These are phyloP conservation scores for Paragyromitra xinjiangensis DNA, from an alignment of 495 filamentous ascomycete genomes.

Conservation along the genomic window DNA sequence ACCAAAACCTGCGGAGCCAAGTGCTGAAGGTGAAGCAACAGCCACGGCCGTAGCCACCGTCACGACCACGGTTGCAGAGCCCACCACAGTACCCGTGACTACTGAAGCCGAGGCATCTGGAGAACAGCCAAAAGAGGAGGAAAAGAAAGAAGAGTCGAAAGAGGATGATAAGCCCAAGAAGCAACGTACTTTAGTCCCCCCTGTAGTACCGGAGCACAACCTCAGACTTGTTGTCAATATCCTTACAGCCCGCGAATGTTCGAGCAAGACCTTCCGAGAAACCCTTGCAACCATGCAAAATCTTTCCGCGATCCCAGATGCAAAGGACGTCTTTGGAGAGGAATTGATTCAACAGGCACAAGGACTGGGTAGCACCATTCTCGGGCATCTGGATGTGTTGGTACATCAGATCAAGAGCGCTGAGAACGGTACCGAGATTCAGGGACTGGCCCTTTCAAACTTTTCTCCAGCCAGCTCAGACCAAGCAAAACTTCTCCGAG, in stretches of 20 bases:
- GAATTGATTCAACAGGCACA: slow-evolving; percentile 89
- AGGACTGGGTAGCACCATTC: slow-evolving; percentile 80
- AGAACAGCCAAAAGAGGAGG: slow-evolving; percentile 52
- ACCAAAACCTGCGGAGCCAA: slow-evolving; percentile 61
- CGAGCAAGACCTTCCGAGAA: slow-evolving; percentile 94
- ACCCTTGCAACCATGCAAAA: slow-evolving; percentile 98
- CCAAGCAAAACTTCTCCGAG: slow-evolving; percentile 90
- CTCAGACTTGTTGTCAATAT: slow-evolving; percentile 94
- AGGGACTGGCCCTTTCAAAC: slow-evolving; percentile 90
- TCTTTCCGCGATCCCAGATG: slow-evolving; percentile 88
- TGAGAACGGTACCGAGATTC: slow-evolving; percentile 88
- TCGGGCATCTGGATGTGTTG: slow-evolving; percentile 85
- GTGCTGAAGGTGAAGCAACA: slow-evolving; percentile 53
- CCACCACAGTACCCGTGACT: slow-evolving; percentile 47
- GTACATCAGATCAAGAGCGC: slow-evolving; percentile 86
- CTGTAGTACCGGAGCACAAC: slow-evolving; percentile 87
- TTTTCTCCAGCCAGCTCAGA: slow-evolving; percentile 96
- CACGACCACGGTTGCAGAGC: slow-evolving; percentile 47
- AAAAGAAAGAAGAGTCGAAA: slow-evolving; percentile 60
- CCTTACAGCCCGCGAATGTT: slow-evolving; percentile 93
- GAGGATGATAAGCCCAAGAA: slow-evolving; percentile 76
- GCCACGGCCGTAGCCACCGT: slow-evolving; percentile 43
- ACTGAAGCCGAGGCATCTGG: slow-evolving; percentile 43
- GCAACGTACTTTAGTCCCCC: slow-evolving; percentile 75
- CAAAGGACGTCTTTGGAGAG: slow-evolving; percentile 86